Conservation (phyloP, 352 stramenopile species). For the Ophiocytium majus region DNA sequence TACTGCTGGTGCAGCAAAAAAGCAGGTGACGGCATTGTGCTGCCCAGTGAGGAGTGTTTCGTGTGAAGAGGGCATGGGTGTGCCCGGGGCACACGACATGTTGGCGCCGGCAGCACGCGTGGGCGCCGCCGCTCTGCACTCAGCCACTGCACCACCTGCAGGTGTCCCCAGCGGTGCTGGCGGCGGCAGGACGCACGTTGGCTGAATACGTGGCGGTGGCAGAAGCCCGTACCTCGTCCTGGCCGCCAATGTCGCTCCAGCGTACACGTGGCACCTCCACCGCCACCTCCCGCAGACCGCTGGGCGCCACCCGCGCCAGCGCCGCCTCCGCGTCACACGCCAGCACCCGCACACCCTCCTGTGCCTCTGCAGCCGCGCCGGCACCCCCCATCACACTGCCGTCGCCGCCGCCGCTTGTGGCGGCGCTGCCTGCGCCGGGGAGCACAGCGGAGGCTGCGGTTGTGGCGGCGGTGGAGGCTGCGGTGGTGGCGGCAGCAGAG, state of each 20-base stretch:
- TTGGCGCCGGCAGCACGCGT: too few species aligned
- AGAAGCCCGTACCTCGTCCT: constrained; percentile 74
- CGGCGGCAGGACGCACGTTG: too few species aligned
- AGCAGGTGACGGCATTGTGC: too few species aligned
- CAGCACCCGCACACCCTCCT: not conserved
- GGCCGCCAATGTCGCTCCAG: constrained; percentile 84
- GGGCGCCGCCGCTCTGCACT: too few species aligned
- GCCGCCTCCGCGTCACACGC: constrained; percentile 65
- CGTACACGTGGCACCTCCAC: constrained; percentile 78
- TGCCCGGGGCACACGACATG: too few species aligned
- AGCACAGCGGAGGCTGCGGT: not conserved
- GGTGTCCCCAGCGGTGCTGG: too few species aligned
- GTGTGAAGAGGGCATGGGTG: too few species aligned
- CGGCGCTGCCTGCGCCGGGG: not conserved
- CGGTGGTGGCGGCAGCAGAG: not conserved
- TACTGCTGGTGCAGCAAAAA: too few species aligned
- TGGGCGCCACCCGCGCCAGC: constrained; percentile 73
- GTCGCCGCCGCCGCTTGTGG: not conserved
- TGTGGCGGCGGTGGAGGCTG: not conserved
- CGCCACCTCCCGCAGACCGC: constrained; percentile 79
- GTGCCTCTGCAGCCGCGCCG: not conserved
- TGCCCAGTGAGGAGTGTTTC: too few species aligned
- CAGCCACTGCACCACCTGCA: too few species aligned
- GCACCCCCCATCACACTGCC: not conserved
- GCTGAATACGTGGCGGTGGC: too few species aligned